Percentiles rank a stretch among this genome's conserved stretches.
These are phyloP conservation scores for Choiromyces venosus DNA, from an alignment of 495 filamentous ascomycete genomes.

Conservation along the genomic window DNA sequence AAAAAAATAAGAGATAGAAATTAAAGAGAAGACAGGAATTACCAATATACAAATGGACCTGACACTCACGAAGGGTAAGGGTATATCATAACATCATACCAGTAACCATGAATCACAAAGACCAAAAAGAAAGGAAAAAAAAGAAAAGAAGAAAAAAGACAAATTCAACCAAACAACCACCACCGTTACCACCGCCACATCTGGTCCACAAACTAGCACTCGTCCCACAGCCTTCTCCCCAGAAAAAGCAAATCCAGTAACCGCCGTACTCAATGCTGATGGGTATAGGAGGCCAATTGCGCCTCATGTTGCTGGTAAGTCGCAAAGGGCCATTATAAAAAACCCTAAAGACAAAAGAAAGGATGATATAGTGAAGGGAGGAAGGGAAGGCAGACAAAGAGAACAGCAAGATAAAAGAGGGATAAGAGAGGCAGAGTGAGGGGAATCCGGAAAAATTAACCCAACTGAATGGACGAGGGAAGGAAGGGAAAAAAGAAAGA, in stretches of 20 bases:
- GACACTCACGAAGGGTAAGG: not conserved
- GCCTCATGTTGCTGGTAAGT: slow-evolving; percentile 23
- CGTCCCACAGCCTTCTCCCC: not conserved
- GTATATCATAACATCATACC: slow-evolving; percentile 4
- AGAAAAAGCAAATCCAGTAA: slow-evolving; percentile 1
- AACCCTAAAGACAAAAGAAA: slow-evolving; percentile 7
- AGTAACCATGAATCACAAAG: slow-evolving; percentile 14
- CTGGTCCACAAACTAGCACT: slow-evolving; percentile 2
- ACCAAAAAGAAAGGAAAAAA: slow-evolving; percentile 18
- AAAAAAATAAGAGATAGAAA: not conserved
- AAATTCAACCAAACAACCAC: slow-evolving; percentile 14
- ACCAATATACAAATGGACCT: not conserved
- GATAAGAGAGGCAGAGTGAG: slow-evolving; percentile 14
- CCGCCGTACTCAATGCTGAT: slow-evolving; percentile 14
- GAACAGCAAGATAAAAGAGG: slow-evolving; percentile 27
- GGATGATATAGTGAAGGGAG: slow-evolving; percentile 16
- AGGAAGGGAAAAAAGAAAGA: slow-evolving; percentile 20
- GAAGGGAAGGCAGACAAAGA: slow-evolving; percentile 12
- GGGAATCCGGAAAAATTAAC: not conserved
- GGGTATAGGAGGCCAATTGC: slow-evolving; percentile 20
- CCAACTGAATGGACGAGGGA: not conserved
- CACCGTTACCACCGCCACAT: slow-evolving; percentile 20
- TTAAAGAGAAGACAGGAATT: slow-evolving; percentile 3
- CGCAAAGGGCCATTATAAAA: slow-evolving; percentile 7
- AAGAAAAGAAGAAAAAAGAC: slow-evolving; percentile 12